Base-by-base conservation (phyloP, 1,284 basidiomycete genomes). In the Kwoniella shivajii region DNA sequence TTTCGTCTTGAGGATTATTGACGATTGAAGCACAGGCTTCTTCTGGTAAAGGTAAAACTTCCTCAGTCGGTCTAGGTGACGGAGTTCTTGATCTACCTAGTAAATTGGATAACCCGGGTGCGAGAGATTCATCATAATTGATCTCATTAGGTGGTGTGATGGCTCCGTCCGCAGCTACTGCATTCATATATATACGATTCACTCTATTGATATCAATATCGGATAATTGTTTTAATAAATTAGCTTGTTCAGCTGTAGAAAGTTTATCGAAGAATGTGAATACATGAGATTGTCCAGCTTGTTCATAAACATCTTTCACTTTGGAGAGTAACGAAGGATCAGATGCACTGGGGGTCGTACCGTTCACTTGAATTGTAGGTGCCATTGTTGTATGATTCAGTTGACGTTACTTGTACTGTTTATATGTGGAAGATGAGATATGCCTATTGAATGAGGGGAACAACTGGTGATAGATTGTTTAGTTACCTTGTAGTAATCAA, bases 191-290 rank as follows among this genome's bases (percentile, higher is more conserved):
- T 66, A 97, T 86, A 63, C 85, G 84, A 81, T 98, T 98, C 61
- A 99, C 90, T 66, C 93, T 89, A 60, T 87, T 83, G 61, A 96
- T 88, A 75, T 99, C 88, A 73, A 99, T 87, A 11, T 81, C 79
- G 39, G 85, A 82, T 68, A 98, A 88, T 79, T 98, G 95, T 38
- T 79, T 71, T 53, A 84, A 77, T 45, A 99, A 83, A 13, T 82
- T 68, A 7, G 77, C 73, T 69, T 87, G 89, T 70, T 95, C 86
- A 6, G 80, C 56, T 6, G 84, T 78, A 43, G 85, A 80, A 59
- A 98, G 86, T 50, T 82, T 79, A 60, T 86, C 81, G 87, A 87
- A 97, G 82, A 94, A 96, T 34, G 86, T 81, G 76, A 98, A 85
- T 71, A 98, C 84, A 74, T 99, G 94, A 56, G 78, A 85, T 81